Conservation (phyloP, 495 filamentous ascomycete genomes). For the Viridothelium virens region DNA sequence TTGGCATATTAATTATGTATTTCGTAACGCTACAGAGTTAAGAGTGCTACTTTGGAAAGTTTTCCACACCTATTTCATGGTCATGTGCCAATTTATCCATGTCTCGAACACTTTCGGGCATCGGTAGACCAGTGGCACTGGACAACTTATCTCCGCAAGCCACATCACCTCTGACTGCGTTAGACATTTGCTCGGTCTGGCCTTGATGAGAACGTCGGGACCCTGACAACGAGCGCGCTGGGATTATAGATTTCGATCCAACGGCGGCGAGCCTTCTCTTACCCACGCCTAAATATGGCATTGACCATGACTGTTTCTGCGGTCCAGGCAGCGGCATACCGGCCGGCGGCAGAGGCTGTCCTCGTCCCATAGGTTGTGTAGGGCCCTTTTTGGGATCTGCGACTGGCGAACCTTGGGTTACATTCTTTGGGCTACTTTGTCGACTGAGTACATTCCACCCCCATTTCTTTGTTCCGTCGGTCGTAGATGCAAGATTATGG, state of each 20-base stretch:
- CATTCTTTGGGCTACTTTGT: constrained; percentile 30
- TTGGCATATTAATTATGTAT: no score
- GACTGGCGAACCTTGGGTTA: background rate
- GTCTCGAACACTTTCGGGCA: background rate
- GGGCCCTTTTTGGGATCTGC: background rate
- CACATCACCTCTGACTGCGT: background rate
- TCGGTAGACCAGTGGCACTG: background rate
- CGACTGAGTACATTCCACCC: constrained; percentile 63
- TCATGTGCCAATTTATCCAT: background rate
- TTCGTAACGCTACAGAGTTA: no score
- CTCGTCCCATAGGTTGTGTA: constrained; percentile 28
- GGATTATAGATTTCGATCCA: background rate
- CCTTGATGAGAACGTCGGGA: background rate
- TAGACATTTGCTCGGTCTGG: background rate
- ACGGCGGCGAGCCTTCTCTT: background rate
- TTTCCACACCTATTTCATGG: no score
- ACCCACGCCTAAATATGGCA: background rate
- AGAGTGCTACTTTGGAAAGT: no score
- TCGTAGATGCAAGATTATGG: constrained; percentile 60
- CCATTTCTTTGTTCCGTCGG: constrained; percentile 76
- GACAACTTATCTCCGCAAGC: background rate
- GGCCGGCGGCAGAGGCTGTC: constrained; percentile 30
- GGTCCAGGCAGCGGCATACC: constrained; percentile 28
- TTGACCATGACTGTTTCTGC: constrained; percentile 1
- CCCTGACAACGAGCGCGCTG: background rate